phyloP scores from a whole-genome alignment of 2,329 filamentous ascomycete genomes.

The Coniochaeta ligniaria region DNA sequence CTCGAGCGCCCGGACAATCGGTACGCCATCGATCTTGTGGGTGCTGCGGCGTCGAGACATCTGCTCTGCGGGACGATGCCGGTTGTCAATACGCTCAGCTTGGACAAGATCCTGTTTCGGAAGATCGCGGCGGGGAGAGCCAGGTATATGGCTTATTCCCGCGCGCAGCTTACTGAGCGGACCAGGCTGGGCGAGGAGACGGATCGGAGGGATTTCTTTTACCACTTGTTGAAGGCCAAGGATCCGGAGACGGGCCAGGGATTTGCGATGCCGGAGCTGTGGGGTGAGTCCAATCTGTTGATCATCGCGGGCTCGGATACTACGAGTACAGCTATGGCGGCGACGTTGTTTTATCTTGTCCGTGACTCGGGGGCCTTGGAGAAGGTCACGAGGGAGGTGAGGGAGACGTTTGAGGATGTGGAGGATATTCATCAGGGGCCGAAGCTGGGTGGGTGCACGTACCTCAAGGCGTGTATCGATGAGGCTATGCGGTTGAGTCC shows the following conservation, averaged over 20 bases:
- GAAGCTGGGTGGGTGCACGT: constrained; percentile 41
- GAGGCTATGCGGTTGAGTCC: constrained; percentile 59
- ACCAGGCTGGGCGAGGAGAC: constrained; percentile 59
- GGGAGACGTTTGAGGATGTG: constrained; percentile 38
- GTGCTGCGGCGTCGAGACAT: constrained; percentile 60
- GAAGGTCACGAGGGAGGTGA: constrained; percentile 43
- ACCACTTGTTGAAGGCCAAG: constrained; percentile 63
- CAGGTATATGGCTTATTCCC: constrained; percentile 65
- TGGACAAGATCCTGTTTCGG: constrained; percentile 63
- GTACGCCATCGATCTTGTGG: constrained; percentile 60
- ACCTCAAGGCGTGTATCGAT: constrained; percentile 57
- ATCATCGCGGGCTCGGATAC: constrained; percentile 69
- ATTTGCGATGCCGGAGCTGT: constrained; percentile 59
- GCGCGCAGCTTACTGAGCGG: constrained; percentile 57
- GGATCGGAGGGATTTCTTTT: constrained; percentile 68
- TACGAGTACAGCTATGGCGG: constrained; percentile 60
- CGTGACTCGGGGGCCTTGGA: constrained; percentile 40
- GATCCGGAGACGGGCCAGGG: constrained; percentile 65
- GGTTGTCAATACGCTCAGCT: constrained; percentile 55
- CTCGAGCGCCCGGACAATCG: constrained; percentile 52
- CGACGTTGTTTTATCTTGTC: constrained; percentile 55
- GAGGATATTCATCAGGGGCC: constrained; percentile 50
- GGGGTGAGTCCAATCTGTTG: constrained; percentile 64
- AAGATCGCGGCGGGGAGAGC: constrained; percentile 59
- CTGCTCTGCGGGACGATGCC: constrained; percentile 68